Base-by-base conservation (phyloP, 768 basidiomycete species). In the Tephrocybe sp. region DNA sequence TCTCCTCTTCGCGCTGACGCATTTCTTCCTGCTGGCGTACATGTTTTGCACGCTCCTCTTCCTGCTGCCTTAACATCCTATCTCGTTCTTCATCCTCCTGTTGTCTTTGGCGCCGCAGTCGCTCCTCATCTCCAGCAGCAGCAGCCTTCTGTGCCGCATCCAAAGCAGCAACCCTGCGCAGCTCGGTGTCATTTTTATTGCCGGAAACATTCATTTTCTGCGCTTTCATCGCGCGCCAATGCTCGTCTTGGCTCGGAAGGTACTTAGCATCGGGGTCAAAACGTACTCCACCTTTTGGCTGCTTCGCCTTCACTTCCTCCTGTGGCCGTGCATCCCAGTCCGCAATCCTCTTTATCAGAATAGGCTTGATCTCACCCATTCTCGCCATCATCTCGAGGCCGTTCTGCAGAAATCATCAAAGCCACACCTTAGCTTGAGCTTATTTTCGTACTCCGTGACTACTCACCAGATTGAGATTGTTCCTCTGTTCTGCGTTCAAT, bases 391-490 rank as follows among this genome's bases (percentile, higher is more conserved):
- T 87, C 49, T 87, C 79, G 61, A 88, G 82, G 12, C 62, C 62
- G 14, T 63, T 63, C 62, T 63, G 34, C 5, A 11, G 13, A 34
- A 16, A 60, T 49, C 30, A 31, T 57, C 45, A 60, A 57, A 38
- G 44, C 34, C 10, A 9, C 13, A 7, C 26, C 26, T 41, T 43
- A 22, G 39, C 11, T 39, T 14, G 16, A 45, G 8, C 33, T 26
- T 6, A 34, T 33, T 16, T 9, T 39, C 8, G 40, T 49, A 22
- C 2, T 23, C 31, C 43, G 43, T 36, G 36, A 47, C 48, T 23
- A 82, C 88, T 67, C 66, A 92, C 90, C 72, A 82, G 65, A 30
- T 74, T 78, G 14, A 92, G 75, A 65, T 89, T 88, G 45, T 80
- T 70, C 46, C 83, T 75, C 60, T 92, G 89, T 10, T 74, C 70